Evolutionary conservation across 2,329 filamentous ascomycete species (phyloP).

Genomic region (Monosporascus cannonballus): DNA sequence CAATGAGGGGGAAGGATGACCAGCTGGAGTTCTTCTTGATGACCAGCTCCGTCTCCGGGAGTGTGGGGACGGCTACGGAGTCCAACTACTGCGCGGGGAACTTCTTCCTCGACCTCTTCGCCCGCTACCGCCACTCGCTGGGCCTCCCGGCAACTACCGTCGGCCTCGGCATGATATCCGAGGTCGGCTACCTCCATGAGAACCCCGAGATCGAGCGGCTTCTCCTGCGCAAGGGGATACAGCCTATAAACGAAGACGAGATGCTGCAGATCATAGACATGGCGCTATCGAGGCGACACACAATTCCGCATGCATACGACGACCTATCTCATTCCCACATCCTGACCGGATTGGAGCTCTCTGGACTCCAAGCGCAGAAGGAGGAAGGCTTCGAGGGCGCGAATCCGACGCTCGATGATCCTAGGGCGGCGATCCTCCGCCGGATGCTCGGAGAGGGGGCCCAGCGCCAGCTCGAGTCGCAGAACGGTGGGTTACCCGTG

Average conservation of each 20-base stretch:
- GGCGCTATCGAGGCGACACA: slow-evolving; percentile 14
- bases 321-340: neutral
- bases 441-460: neutral
- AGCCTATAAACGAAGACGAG: slow-evolving; percentile 14
- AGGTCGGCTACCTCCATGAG: slow-evolving; percentile 26
- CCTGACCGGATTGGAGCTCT: slow-evolving; percentile 1
- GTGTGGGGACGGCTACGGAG: slow-evolving; percentile 24
- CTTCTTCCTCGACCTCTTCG: slow-evolving; percentile 27
- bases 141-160: slow-evolving; percentile 18
- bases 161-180: slow-evolving; percentile 26
- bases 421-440: neutral
- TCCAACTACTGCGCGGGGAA: slow-evolving; percentile 31
- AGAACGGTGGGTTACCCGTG: neutral
- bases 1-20: neutral
- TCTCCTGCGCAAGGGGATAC: slow-evolving; percentile 12
- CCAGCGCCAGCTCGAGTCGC: slow-evolving; percentile 9
- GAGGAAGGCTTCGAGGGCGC: slow-evolving; percentile 1
- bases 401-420: neutral
- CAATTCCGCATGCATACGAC: neutral
- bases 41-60: slow-evolving; percentile 20
- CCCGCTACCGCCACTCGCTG: slow-evolving; percentile 13
- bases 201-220: slow-evolving; percentile 15
- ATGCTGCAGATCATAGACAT: slow-evolving; percentile 19
- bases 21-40: slow-evolving; percentile 27
- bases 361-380: slow-evolving; percentile 1